Base-by-base conservation (phyloP, 148 eudicot species). In the Chenopodium quinoa region DNA sequence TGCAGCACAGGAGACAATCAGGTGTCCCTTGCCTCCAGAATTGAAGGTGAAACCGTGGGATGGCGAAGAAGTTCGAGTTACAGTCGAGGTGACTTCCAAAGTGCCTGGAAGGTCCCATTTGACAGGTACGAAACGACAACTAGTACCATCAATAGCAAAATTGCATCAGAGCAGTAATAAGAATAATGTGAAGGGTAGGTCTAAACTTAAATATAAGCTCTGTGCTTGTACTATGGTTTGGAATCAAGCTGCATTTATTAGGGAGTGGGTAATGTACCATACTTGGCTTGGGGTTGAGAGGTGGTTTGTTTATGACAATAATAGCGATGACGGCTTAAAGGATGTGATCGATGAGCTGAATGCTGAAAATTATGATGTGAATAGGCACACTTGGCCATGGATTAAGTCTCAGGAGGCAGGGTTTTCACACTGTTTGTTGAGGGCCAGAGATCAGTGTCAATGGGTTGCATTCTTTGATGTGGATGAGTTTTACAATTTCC, bases 391-490 rank as follows among this genome's bases (percentile, higher is more conserved):
- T 11, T 97, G 99, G 99, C 99, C 98, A 0, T 97, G 99, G 99
- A 89, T 97, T 34, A 97, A 97, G 89, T 86, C 97, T 16, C 99
- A 97, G 79, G 99, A 97, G 81, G 99, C 98, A 0, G 99, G 99
- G 4, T 94, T 97, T 79, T 92, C 99, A 0, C 99, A 97, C 69
- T 94, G 98, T 74, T 96, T 92, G 82, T 77, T 97, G 20, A 86
- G 95, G 84, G 92, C 97, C 4, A 87, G 85, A 65, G 88, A 83
- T 0, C 89, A 90, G 58, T 97, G 99, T 81, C 84, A 82, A 50
- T 97, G 99, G 99, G 91, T 97, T 40, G 93, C 88, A 7, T 97
- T 94, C 85, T 92, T 97, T 90, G 99, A 97, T 69, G 98, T 92
- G 4, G 99, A 97, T 54, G 99, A 97, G 60, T 97, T 86, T 69